A percentile compares a stretch with the other conserved stretches of the same genome.
phyloP scores from a whole-genome alignment of 345 rosid genomes.

The Rhizophora mangle region DNA sequence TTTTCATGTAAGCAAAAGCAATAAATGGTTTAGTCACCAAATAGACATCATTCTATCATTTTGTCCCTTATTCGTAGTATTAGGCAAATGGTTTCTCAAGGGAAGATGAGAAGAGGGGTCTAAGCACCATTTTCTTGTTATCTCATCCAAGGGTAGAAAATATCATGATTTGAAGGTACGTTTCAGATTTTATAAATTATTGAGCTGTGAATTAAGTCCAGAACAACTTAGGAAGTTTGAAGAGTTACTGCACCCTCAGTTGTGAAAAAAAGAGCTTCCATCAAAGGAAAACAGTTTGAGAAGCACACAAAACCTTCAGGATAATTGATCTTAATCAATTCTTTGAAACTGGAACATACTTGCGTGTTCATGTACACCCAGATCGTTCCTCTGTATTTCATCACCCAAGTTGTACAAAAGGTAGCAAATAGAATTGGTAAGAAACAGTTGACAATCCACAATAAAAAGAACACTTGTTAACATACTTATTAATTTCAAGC shows the following conservation, averaged over 20 bases:
- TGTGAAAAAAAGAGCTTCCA: slow-evolving; percentile 59
- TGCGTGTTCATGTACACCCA: slow-evolving; percentile 90
- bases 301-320: too few relatives aligned
- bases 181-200: slow-evolving; percentile 75
- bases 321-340: too few relatives aligned
- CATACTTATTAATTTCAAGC: too few relatives aligned
- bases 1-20: not conserved
- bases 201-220: slow-evolving; percentile 51
- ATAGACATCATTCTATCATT: not conserved
- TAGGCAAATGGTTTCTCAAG: not conserved
- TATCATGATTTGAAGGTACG: slow-evolving; percentile 77
- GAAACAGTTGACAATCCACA: too few relatives aligned
- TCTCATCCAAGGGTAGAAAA: not conserved
- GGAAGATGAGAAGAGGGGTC: not conserved
- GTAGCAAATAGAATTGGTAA: too few relatives aligned
- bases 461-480: too few relatives aligned
- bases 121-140: not conserved
- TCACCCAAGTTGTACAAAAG: too few relatives aligned
- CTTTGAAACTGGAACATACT: too few relatives aligned
- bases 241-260: slow-evolving; percentile 60
- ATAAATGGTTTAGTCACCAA: not conserved
- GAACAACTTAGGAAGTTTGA: slow-evolving; percentile 66
- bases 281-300: slow-evolving; percentile 65
- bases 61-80: not conserved
- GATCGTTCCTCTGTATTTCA: too few relatives aligned